Conservation (phyloP, 306 rosid species). For the Quercus rubra region DNA sequence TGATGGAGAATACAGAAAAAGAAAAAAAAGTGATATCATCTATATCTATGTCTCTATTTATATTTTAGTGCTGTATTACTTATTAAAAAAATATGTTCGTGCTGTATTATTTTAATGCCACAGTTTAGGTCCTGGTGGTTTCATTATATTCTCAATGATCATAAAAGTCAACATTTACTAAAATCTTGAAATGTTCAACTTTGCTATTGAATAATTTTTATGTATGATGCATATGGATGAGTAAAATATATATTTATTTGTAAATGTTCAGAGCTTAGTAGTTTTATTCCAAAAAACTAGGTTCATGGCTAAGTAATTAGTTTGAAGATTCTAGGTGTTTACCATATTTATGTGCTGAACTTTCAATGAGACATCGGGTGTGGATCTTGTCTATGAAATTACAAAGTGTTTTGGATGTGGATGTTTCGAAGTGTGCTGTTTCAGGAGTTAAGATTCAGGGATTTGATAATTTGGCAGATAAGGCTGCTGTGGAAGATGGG, state of each 20-base stretch:
- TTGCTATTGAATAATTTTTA: neutral
- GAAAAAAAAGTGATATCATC: neutral
- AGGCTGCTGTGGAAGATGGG: slow-evolving; percentile 9
- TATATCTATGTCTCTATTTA: neutral
- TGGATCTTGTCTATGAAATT: too few species aligned
- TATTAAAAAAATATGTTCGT: too few species aligned
- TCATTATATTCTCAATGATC: neutral
- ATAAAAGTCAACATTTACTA: neutral
- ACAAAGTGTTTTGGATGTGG: neutral
- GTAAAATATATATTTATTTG: neutral
- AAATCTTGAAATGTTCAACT: neutral
- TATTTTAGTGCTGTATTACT: too few species aligned
- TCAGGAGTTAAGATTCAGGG: slow-evolving; percentile 1
- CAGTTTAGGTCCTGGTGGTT: too few species aligned
- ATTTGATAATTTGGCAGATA: slow-evolving; percentile 1
- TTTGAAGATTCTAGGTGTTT: neutral
- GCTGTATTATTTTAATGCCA: too few species aligned
- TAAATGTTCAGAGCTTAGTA: neutral
- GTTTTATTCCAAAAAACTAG: too few species aligned
- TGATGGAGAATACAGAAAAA: neutral
- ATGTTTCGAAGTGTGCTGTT: neutral
- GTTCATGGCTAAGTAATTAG: neutral
- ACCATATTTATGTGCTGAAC: too few species aligned
- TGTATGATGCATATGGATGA: neutral
- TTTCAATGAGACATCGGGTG: too few species aligned